These are phyloP conservation scores for Gilbertella persicaria DNA, from an alignment of 371 early-diverging fungal species.

Conservation along the genomic window DNA sequence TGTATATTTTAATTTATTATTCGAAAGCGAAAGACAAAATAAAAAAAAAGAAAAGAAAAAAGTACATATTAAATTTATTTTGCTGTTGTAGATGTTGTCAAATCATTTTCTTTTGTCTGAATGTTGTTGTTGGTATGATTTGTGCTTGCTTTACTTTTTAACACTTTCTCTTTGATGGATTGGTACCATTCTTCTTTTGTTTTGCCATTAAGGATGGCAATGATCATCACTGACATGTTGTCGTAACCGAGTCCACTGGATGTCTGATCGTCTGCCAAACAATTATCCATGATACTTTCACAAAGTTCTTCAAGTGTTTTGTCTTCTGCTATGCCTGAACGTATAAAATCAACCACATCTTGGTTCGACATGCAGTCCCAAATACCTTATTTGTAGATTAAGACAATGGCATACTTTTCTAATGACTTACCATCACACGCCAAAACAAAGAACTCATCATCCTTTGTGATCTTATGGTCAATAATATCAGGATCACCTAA, in stretches of 20 bases:
- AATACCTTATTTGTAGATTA: no score
- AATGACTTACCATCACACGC: conserved; percentile 87
- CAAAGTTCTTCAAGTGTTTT: conserved; percentile 68
- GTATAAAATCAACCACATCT: conserved; percentile 84
- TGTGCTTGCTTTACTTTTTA: not conserved
- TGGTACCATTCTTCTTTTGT: conserved; percentile 75
- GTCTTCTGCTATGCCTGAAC: conserved; percentile 60
- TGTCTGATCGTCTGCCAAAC: conserved; percentile 86
- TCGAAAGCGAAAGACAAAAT: not conserved
- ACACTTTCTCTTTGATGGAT: conserved; percentile 15
- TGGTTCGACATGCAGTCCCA: conserved; percentile 97
- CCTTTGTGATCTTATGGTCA: conserved; percentile 55
- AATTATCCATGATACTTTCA: conserved; percentile 89
- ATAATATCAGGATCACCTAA: conserved; percentile 71
- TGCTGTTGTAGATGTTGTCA: not conserved
- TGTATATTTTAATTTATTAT: not conserved
- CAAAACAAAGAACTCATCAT: conserved; percentile 88
- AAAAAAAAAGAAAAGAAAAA: not conserved
- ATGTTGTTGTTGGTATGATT: not conserved
- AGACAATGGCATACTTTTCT: no score
- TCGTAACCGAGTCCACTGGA: conserved; percentile 94
- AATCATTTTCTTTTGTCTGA: not conserved
- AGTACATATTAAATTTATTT: not conserved
- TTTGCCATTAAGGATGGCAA: conserved; percentile 82
- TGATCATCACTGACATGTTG: conserved; percentile 97